These are phyloP conservation scores for Fagopyrum esculentum DNA, from an alignment of 148 eudicot genomes.

Conservation along the genomic window DNA sequence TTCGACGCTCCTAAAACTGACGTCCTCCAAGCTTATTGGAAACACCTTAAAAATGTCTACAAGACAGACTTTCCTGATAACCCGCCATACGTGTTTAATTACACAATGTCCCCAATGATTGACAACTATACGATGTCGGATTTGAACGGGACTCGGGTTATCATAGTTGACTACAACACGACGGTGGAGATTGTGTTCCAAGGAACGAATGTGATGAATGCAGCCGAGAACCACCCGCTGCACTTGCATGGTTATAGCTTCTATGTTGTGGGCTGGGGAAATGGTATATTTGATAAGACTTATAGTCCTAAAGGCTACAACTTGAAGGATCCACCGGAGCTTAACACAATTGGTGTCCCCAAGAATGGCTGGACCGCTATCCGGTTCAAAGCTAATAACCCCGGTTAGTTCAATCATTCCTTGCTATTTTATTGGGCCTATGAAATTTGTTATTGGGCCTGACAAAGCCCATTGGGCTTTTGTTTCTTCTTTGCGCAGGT, in stretches of 20 bases:
- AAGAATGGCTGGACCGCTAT: slow-evolving; percentile 8
- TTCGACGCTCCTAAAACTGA: neutral
- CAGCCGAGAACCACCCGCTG: slow-evolving; percentile 9
- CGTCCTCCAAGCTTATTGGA: no score
- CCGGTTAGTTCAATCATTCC: neutral
- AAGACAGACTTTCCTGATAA: slow-evolving; percentile 11
- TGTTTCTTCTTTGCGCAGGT: neutral
- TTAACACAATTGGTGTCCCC: slow-evolving; percentile 1
- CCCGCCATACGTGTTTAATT: neutral
- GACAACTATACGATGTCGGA: slow-evolving; percentile 5
- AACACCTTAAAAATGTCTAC: slow-evolving; percentile 3
- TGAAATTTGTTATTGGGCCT: no score
- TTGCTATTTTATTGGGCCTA: no score
- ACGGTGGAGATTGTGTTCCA: slow-evolving; percentile 11
- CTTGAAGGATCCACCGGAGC: slow-evolving; percentile 11
- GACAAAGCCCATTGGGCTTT: neutral
- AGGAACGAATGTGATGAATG: slow-evolving; percentile 2
- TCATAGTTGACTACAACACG: neutral
- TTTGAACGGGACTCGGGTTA: slow-evolving; percentile 2
- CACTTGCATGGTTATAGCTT: slow-evolving; percentile 12
- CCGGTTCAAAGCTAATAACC: slow-evolving; percentile 12
- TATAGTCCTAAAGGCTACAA: neutral
- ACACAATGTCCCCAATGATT: no score
- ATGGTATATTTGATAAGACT: neutral
- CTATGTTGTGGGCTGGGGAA: slow-evolving; percentile 3